Evolutionary conservation across 1,284 basidiomycete species (phyloP).

Genomic region (Caloboletus firmus): DNA sequence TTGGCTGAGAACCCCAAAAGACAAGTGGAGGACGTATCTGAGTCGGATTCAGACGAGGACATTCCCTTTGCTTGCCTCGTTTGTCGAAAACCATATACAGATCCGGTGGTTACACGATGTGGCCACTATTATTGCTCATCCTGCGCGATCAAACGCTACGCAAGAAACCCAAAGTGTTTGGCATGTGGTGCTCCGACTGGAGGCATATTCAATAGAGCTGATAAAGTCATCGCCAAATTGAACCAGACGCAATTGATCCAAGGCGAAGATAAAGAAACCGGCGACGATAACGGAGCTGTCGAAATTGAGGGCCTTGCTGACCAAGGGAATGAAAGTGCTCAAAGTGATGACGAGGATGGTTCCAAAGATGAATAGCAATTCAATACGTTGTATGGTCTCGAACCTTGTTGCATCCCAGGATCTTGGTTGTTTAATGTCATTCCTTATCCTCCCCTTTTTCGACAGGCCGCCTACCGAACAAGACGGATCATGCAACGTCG

Average conservation of each 20-base stretch:
- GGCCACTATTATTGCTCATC: slow-evolving; percentile 96
- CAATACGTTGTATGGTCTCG: slow-evolving; percentile 25
- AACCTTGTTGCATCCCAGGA: slow-evolving; percentile 16
- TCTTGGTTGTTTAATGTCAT: slow-evolving; percentile 21
- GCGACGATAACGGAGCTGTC: slow-evolving; percentile 43
- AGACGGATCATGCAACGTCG: slow-evolving; percentile 18
- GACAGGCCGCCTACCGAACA: slow-evolving; percentile 19
- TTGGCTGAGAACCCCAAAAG: slow-evolving; percentile 67
- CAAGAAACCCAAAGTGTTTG: slow-evolving; percentile 93
- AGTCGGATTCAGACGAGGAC: slow-evolving; percentile 78
- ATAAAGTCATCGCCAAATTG: slow-evolving; percentile 78
- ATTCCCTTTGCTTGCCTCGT: slow-evolving; percentile 97
- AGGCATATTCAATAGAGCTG: slow-evolving; percentile 92
- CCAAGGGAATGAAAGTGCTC: slow-evolving; percentile 28
- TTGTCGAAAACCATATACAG: slow-evolving; percentile 91
- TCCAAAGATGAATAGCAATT: slow-evolving; percentile 38
- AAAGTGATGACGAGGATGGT: slow-evolving; percentile 36
- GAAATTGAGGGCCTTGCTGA: slow-evolving; percentile 63
- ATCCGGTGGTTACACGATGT: slow-evolving; percentile 94
- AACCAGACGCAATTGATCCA: slow-evolving; percentile 59
- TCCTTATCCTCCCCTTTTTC: slow-evolving; percentile 11
- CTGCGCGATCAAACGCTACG: slow-evolving; percentile 92
- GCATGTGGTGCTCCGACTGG: slow-evolving; percentile 92
- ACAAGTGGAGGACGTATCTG: slow-evolving; percentile 57
- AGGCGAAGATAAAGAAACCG: slow-evolving; percentile 44